These are phyloP conservation scores for Nicotiana obtusifolia DNA, from an alignment of 257 asterid genomes.

Conservation along the genomic window DNA sequence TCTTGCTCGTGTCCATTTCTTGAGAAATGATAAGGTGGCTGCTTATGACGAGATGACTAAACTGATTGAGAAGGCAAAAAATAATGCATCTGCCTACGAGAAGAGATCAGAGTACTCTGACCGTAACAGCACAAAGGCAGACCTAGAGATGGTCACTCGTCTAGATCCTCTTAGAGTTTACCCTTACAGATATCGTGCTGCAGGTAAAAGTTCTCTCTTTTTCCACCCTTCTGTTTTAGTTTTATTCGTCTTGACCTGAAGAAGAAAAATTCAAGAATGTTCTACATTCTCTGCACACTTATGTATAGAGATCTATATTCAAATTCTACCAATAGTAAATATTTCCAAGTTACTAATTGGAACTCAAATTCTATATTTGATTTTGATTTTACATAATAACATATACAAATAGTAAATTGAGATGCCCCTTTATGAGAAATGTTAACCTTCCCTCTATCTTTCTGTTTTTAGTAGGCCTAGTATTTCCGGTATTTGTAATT, in stretches of 20 bases:
- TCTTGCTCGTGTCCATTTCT: constrained; percentile 93
- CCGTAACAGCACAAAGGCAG: constrained; percentile 84
- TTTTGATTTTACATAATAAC: neutral
- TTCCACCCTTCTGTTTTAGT: neutral
- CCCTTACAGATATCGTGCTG: constrained; percentile 97
- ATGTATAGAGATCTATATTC: neutral
- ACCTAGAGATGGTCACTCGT: constrained; percentile 86
- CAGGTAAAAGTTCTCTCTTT: constrained; percentile 49
- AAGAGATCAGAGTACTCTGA: constrained; percentile 96
- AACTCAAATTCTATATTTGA: neutral
- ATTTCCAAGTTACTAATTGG: neutral
- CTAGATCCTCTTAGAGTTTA: constrained; percentile 92
- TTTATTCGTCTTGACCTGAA: neutral
- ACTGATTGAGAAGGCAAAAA: constrained; percentile 80
- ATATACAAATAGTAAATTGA: neutral
- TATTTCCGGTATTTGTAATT: neutral
- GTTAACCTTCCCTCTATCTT: neutral
- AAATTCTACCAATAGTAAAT: neutral
- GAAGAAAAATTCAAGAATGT: neutral
- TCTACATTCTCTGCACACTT: neutral
- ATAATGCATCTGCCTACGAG: constrained; percentile 90
- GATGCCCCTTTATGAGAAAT: neutral
- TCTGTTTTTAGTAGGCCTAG: neutral
- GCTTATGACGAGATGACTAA: constrained; percentile 95
- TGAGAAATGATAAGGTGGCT: constrained; percentile 71